Base-by-base conservation (phyloP, 2,329 filamentous ascomycete genomes). In the Monosporascus ibericus region DNA sequence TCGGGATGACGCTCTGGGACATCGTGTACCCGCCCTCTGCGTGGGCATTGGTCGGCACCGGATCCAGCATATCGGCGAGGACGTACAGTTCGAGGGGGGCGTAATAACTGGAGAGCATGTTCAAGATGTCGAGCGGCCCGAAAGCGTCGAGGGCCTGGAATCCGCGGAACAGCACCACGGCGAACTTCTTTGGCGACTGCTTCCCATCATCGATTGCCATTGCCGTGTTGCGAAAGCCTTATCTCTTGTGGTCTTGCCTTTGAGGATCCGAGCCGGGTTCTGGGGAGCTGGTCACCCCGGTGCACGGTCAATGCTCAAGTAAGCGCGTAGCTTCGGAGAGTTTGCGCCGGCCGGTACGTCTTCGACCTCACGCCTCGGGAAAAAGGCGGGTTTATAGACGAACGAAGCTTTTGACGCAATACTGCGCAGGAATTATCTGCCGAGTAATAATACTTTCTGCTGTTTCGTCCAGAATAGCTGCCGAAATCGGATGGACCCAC, bases 71-170 rank as follows among this genome's bases (percentile, higher is more conserved):
- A 7, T 65, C 61, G 27, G 73, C 66, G 30, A 80, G 67, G 36
- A 78, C 56, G 56, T 62, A 61, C 17, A 80, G 68, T 49, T 71
- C 68, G 39, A 78, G 57, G 3, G 66, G 60, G 49, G 65, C 11
- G 38, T n/a, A 66, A 18, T 52, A 54, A 49, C 58, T 58, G 3
- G 74, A 67, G 6, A 77, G 58, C 34, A 72, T 64, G 56, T 76
- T 73, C 42, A 80, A 64, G 42, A 69, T 63, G 52, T 77, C 73
- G 5, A 78, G 60, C n/a, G 74, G 73, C 0, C 75, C 74, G 59
- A 75, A 74, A 49, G 75, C 68, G 56, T 78, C 75, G 15, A 76
- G 64, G 36, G 70, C 63, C 54, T 77, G 70, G 62, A 77, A 74
- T 17, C 68, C 70, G 1, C 67, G 73, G 64, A 74, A 76, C 5